phyloP scores from a whole-genome alignment of 345 rosid genomes.

The Litchi chinensis region DNA sequence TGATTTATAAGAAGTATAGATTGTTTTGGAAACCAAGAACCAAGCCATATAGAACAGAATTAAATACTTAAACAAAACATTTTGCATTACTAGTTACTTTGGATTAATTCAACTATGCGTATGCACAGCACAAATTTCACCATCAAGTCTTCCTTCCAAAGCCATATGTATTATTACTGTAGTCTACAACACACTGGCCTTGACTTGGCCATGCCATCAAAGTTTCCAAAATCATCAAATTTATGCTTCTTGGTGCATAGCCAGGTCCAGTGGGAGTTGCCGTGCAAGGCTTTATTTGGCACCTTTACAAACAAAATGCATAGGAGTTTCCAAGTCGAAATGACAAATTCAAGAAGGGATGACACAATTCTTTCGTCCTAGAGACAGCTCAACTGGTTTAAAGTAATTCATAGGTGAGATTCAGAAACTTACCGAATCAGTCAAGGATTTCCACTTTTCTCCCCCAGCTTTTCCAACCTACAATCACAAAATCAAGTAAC shows the following conservation, averaged over 20 bases:
- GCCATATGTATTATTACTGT: conserved; percentile 4
- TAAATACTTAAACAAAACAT: conserved; percentile 5
- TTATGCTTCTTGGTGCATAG: background rate
- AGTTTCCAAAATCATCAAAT: conserved; percentile 5
- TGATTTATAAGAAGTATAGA: background rate
- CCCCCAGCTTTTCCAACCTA: conserved; percentile 70
- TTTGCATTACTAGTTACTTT: conserved; percentile 16
- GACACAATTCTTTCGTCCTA: background rate
- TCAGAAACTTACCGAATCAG: conserved; percentile 35
- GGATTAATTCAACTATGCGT: conserved; percentile 12
- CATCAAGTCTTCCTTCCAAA: conserved; percentile 5
- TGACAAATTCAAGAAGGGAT: background rate
- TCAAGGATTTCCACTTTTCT: conserved; percentile 53
- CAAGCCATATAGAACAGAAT: conserved; percentile 18
- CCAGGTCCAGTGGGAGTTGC: conserved; percentile 7
- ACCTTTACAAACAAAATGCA: conserved; percentile 14
- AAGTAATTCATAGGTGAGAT: background rate
- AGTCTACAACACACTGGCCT: conserved; percentile 7
- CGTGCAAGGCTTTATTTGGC: background rate
- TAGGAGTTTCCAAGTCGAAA: conserved; percentile 12
- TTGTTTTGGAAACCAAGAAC: background rate
- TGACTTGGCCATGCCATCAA: conserved; percentile 9
- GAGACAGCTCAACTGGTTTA: background rate
- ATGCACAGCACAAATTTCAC: conserved; percentile 15
- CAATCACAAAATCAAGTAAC: conserved; percentile 20